Base-by-base conservation (phyloP, 2,329 filamentous ascomycete genomes). In the Amesomyces nigricolor region DNA sequence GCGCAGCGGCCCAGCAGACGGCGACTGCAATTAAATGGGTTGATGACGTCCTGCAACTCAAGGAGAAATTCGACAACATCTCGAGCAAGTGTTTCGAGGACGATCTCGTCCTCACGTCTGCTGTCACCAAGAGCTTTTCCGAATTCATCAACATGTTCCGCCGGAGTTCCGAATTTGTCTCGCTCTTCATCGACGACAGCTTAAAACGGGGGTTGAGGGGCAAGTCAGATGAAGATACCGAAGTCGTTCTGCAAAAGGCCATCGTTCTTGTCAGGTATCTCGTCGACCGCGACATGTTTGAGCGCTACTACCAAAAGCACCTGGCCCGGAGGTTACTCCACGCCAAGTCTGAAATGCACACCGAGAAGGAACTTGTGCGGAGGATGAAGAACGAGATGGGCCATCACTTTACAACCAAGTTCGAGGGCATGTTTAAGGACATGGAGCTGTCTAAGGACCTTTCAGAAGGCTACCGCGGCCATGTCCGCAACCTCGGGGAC, bases 341-440 rank as follows among this genome's bases (percentile, higher is more conserved):
- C 73, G 89, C 87, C 67, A 95, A 94, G 65, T 92, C 90, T 0
- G 86, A 95, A 63, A 95, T 89, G 67, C 86, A 89, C 65, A 89
- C 91, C 0, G 94, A 99, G 72, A 91, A 92, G 69, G 87, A 94
- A 66, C 95, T 99, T 82, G 94, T 99, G 51, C 87, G 86, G 0
- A 88, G 92, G 61, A 96, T 99, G 91, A 97, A 96, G 78, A 83
- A 94, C 67, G 92, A 96, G 69, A 83, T 97, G 51, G 94, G 94
- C 39, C 95, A 95, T 69, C 86, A 91, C 63, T 97, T 97, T 69
- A 97, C 94, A 0, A 78, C 83, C 66, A 95, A 95, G 68, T 83
- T 99, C 44, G 94, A 99, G 68, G 88, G 91, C 61, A 97, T 99
- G 91, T 96, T 99, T 76, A 91, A 91, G 72, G 94, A 99, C 66